Evolutionary conservation across 371 early-diverging fungal genomes (phyloP), one percentile per base, ranked within the genome.

Genomic region (Chytridium lagenaria): DNA sequence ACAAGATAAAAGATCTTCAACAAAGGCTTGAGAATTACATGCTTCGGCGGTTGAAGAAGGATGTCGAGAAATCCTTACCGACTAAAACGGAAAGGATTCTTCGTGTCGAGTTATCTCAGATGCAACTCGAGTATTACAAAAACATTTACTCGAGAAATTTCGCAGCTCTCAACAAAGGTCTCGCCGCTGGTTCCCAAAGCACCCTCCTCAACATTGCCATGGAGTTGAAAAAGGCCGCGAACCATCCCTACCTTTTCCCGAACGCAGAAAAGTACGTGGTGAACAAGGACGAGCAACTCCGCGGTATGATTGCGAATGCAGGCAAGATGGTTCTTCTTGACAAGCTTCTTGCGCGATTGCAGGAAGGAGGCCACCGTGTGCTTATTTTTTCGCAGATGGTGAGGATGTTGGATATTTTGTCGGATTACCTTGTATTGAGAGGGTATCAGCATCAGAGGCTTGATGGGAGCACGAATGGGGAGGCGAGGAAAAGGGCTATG

Each of bases 141-240:
- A 91, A 93, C 76, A 94, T 99, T 67, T 87, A 93, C 65, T 91
- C 96, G 50, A 90, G 93, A 78, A 98, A 98, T 82, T 97, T 94
- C 86, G 91, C 88, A 1, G 92, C 88, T n/a, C 87, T 99, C 1
- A 92, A 90, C 77, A 88, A 89, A 70, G 88, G 91, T 30, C 50
- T 44, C 10, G 91, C 91, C 70, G 91, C 93, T 63, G 82, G 95
- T 66, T 94, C 92, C 85, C 94, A 92, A 81, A 88, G 93, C 84
- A 95, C 92, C 75, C 90, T 95, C 87, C 87, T 94, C 30, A 98
- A 98, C 78, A 93, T 98, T 59, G 93, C 96, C 63, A 97, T 95
- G 79, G 96, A 97, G 88, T 90, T 99, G 38, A 95, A 99, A 80
- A 99, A 99, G 80, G 98, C 96, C 63, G 94, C 97, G 73, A 99